These are phyloP conservation scores for Penicillium sumatraense DNA, from an alignment of 2,329 filamentous ascomycete genomes.

Conservation along the genomic window DNA sequence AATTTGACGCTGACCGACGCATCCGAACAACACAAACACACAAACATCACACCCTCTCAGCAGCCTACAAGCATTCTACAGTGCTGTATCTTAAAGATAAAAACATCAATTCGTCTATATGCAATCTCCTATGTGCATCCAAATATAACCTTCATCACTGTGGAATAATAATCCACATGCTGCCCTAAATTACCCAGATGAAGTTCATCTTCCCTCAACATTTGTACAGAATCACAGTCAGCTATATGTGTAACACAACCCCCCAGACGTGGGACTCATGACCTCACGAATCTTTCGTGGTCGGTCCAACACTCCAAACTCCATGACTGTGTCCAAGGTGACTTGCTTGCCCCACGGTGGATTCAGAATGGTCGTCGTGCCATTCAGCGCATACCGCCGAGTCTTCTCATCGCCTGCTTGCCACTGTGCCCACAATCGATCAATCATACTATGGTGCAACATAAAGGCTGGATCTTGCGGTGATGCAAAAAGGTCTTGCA, in stretches of 20 bases:
- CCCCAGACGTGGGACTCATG: conserved; percentile 21
- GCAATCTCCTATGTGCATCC: not conserved
- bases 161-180: too few relatives aligned
- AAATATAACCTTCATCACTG: not conserved
- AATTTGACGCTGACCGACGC: not conserved
- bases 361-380: conserved; percentile 22
- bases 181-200: too few relatives aligned
- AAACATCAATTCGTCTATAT: not conserved
- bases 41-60: too few relatives aligned
- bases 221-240: not conserved
- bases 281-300: conserved; percentile 18
- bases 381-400: conserved; percentile 23
- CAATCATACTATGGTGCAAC: conserved; percentile 53
- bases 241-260: conserved; percentile 24
- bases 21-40: not conserved
- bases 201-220: too few relatives aligned
- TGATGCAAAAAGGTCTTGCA: conserved; percentile 51
- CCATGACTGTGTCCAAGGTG: conserved; percentile 21
- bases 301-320: conserved; percentile 22
- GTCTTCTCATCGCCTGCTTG: conserved; percentile 32
- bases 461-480: conserved; percentile 53
- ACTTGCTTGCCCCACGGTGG: conserved; percentile 17
- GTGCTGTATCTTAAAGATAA: too few relatives aligned
- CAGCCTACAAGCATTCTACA: too few relatives aligned
- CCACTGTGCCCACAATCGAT: conserved; percentile 54